phyloP scores from a whole-genome alignment of 208 protist genomes.

The Leishmania arabica region DNA sequence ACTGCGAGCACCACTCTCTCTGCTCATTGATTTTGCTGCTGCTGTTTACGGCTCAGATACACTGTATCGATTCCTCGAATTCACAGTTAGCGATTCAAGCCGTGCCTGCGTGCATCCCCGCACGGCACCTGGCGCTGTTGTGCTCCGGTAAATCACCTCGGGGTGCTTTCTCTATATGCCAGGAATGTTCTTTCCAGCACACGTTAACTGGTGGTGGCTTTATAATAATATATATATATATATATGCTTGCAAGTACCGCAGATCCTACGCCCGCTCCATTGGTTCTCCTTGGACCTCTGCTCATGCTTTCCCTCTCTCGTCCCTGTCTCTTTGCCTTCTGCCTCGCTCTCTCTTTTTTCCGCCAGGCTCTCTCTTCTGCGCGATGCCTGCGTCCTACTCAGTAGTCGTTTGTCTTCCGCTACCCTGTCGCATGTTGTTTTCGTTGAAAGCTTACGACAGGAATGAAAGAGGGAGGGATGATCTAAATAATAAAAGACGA shows the following conservation, averaged over 20 bases:
- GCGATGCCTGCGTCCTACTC: not conserved
- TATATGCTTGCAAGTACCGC: not conserved
- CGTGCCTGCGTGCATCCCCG: not conserved
- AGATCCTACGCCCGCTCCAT: no score
- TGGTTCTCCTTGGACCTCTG: not conserved
- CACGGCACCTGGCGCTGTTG: not conserved
- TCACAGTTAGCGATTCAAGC: not conserved
- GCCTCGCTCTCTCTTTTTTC: not conserved
- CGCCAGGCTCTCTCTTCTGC: not conserved
- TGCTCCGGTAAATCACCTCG: not conserved
- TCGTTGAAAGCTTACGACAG: not conserved
- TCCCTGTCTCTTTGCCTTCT: not conserved
- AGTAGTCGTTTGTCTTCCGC: not conserved
- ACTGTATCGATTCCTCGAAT: not conserved
- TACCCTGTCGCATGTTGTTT: not conserved
- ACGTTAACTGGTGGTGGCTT: not conserved
- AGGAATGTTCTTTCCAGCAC: not conserved
- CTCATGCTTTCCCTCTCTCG: not conserved
- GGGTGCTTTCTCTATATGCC: not conserved
- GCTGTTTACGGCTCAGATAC: not conserved
- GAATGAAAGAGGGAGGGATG: not conserved
- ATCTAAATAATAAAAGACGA: not conserved
- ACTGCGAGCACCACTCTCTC: not conserved
- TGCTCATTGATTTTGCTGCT: constrained; percentile 1
- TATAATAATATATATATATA: no score